These are phyloP conservation scores for Pichia eremophila DNA, from an alignment of 805 yeast species.

Conservation along the genomic window DNA sequence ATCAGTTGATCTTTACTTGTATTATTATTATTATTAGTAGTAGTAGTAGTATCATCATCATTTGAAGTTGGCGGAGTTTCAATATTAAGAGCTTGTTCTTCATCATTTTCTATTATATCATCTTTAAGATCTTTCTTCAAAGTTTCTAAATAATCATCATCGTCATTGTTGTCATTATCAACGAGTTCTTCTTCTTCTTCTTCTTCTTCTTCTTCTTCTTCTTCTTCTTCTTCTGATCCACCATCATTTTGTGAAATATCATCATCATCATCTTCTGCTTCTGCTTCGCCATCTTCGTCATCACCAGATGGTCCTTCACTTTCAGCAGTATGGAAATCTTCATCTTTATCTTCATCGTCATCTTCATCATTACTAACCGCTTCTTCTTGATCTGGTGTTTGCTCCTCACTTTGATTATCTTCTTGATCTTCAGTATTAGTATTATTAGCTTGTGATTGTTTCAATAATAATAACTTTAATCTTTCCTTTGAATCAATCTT, in stretches of 20 bases:
- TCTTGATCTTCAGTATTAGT: neutral
- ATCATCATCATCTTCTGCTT: conserved; percentile 22
- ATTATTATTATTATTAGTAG: conserved; percentile 17
- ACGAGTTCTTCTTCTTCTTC: conserved; percentile 20
- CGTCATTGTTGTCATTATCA: conserved; percentile 20
- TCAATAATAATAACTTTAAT: conserved; percentile 6
- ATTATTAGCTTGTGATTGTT: conserved; percentile 8
- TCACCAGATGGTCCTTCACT: neutral
- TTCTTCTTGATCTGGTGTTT: too few species aligned
- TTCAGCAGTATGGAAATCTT: conserved; percentile 21
- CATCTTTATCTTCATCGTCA: conserved; percentile 6
- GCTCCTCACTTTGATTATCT: neutral
- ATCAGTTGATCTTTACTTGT: conserved; percentile 11
- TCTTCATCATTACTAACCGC: neutral
- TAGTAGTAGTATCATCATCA: conserved; percentile 19
- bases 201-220: conserved; percentile 1
- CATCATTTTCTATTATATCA: conserved; percentile 23
- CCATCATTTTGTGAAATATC: conserved; percentile 19
- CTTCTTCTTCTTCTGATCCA: conserved; percentile 13
- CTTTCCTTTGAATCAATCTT: conserved; percentile 4
- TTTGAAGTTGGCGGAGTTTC: conserved; percentile 15
- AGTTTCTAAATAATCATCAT: conserved; percentile 19
- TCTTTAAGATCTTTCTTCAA: conserved; percentile 21
- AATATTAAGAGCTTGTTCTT: neutral
- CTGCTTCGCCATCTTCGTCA: conserved; percentile 13